These are phyloP conservation scores for Phaeosphaeriaceae sp. DNA, from an alignment of 2,329 filamentous ascomycete genomes.

Conservation along the genomic window DNA sequence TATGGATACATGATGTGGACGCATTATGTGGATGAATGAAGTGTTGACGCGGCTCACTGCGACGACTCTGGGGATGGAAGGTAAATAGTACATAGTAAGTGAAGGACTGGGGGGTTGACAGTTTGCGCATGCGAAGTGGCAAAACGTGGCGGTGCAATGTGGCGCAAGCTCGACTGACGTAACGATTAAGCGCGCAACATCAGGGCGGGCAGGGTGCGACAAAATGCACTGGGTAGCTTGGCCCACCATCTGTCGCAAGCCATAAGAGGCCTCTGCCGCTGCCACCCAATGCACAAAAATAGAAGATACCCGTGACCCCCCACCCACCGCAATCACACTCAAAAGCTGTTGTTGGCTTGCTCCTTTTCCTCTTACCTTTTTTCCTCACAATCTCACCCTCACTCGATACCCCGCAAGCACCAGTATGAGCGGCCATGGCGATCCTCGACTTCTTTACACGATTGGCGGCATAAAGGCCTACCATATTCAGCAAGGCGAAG, in stretches of 20 bases:
- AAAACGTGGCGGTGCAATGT: slow-evolving; percentile 3
- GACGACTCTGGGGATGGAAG: too few species aligned
- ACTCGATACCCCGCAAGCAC: slow-evolving; percentile 16
- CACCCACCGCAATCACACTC: neutral
- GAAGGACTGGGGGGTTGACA: too few species aligned
- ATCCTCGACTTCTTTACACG: slow-evolving; percentile 62
- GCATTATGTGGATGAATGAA: too few species aligned
- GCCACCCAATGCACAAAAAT: slow-evolving; percentile 11
- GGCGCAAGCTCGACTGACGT: slow-evolving; percentile 13
- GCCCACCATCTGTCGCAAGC: slow-evolving; percentile 11
- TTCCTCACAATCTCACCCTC: neutral
- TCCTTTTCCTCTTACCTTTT: neutral
- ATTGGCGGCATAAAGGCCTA: slow-evolving; percentile 88
- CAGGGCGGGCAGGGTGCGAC: slow-evolving; percentile 18
- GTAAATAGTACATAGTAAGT: neutral
- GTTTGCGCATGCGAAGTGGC: too few species aligned
- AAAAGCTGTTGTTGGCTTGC: neutral
- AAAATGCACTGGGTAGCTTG: slow-evolving; percentile 8
- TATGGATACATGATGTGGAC: too few species aligned
- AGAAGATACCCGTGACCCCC: slow-evolving; percentile 19
- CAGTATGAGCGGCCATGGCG: slow-evolving; percentile 59
- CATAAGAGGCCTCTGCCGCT: slow-evolving; percentile 16
- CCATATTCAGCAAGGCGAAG: slow-evolving; percentile 86
- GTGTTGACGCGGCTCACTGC: too few species aligned
- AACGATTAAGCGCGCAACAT: slow-evolving; percentile 21